phyloP scores from a whole-genome alignment of 2,329 filamentous ascomycete genomes.

The Botryotinia calthae region DNA sequence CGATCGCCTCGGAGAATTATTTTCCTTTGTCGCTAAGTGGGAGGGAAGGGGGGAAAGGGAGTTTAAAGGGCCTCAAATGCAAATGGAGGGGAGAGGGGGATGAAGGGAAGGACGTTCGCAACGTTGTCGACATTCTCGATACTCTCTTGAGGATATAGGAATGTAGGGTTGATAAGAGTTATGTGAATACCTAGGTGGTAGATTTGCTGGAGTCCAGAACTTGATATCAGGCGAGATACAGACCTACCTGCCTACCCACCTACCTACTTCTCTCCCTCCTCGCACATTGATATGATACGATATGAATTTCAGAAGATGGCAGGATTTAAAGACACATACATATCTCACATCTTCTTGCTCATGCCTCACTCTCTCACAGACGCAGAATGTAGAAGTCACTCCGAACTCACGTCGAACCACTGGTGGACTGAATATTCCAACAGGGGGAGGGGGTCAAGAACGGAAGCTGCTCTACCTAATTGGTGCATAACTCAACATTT shows the following conservation, averaged over 20 bases:
- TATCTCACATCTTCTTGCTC: background rate
- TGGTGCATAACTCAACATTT: background rate
- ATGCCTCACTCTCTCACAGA: background rate
- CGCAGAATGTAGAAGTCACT: background rate
- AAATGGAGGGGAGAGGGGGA: background rate
- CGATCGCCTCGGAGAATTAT: constrained; percentile 1
- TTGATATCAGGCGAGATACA: background rate
- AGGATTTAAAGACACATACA: background rate
- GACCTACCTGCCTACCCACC: no score
- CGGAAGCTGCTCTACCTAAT: background rate
- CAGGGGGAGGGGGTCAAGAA: background rate
- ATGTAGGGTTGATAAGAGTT: background rate
- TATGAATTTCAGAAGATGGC: background rate
- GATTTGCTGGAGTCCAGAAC: background rate
- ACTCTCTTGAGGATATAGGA: background rate
- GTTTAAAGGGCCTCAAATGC: background rate
- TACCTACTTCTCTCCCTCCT: background rate
- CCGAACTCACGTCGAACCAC: no score
- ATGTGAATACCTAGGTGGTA: background rate
- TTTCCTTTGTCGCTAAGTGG: background rate
- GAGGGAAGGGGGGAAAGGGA: background rate
- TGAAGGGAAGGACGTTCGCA: background rate
- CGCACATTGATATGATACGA: background rate
- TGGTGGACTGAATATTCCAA: background rate
- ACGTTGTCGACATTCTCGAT: background rate